Conservation (phyloP, 495 filamentous ascomycete genomes). For the Penicillium macrosclerotiorum region DNA sequence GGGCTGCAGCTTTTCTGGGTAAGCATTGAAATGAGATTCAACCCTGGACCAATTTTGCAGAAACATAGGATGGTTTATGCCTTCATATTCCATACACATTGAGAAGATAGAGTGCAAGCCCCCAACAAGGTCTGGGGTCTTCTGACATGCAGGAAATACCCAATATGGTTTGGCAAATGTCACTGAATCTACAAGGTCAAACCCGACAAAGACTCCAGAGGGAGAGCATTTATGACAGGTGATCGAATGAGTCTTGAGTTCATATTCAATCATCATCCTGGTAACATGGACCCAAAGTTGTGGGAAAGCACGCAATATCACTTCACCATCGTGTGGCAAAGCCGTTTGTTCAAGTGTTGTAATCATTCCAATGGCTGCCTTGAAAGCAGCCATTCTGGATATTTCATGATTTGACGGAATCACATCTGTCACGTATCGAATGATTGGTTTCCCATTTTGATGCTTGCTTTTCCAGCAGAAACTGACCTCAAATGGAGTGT, state of each 20-base stretch:
- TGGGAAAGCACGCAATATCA: not conserved
- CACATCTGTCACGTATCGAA: not conserved
- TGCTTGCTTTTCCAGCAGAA: not conserved
- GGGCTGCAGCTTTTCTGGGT: not conserved
- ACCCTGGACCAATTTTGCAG: not conserved
- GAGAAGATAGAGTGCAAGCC: not conserved
- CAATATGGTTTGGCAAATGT: not conserved
- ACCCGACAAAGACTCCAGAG: not conserved
- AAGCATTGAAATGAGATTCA: not conserved
- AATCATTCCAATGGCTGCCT: not conserved
- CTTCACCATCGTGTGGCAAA: not conserved
- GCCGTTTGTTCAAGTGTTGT: not conserved
- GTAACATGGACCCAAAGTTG: not conserved
- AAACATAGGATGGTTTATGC: not conserved
- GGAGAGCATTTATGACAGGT: not conserved
- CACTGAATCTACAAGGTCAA: not conserved
- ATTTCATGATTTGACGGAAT: not conserved
- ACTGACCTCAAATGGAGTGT: not conserved
- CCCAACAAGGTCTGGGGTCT: not conserved
- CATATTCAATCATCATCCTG: not conserved
- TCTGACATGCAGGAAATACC: not conserved
- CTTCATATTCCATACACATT: not conserved
- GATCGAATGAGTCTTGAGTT: not conserved
- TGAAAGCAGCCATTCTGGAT: not conserved
- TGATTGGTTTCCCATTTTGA: not conserved